Base-by-base conservation (phyloP, 164 flowering plant genomes). In the Litsea cubeba region DNA sequence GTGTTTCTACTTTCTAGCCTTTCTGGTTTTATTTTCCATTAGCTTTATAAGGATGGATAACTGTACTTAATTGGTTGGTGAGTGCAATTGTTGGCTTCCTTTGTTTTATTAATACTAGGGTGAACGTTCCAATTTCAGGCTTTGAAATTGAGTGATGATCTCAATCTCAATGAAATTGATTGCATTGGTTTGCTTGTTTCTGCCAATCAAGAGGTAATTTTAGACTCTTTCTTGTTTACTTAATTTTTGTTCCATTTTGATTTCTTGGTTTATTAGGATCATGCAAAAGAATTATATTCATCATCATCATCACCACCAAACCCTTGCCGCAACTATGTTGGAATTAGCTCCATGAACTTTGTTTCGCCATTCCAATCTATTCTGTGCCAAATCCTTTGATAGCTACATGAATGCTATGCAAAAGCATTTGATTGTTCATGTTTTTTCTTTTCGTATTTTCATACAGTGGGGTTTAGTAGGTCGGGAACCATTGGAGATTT, bases 121-220 rank as follows among this genome's bases (percentile, higher is more conserved):
- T 20, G 14, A 68, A 20, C 75, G 65, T 4, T 75, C 35, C 18
- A 63, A 60, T 23, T 68, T 12, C 77, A 93, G 99, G 93, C 91
- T 49, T 80, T 90, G 78, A 92, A 92, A 75, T 78, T 96, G 87
- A 96, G 99, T 77, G 95, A 94, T 69, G 95, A 92, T 76, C 94
- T 94, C 64, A 91, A 91, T 81, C 97, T 96, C 58, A 96, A 96
- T 84, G 98, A 96, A 82, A 81, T 96, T 72, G 93, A 94, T 14
- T 92, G 94, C 62, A 94, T 94, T 26, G 85, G 84, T 3, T 81
- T 96, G 84, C 89, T 96, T 75, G 87, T 96, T 51, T 86, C 90
- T 82, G 93, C 95, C 32, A 92, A 96, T 83, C 97, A 94, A 82
- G 95, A 94, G 93, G 99, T 95, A 79, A 64, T 3, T 32, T 63